Base-by-base conservation (phyloP, 176 grass and related monocot genomes). In the Eleusine indica region DNA sequence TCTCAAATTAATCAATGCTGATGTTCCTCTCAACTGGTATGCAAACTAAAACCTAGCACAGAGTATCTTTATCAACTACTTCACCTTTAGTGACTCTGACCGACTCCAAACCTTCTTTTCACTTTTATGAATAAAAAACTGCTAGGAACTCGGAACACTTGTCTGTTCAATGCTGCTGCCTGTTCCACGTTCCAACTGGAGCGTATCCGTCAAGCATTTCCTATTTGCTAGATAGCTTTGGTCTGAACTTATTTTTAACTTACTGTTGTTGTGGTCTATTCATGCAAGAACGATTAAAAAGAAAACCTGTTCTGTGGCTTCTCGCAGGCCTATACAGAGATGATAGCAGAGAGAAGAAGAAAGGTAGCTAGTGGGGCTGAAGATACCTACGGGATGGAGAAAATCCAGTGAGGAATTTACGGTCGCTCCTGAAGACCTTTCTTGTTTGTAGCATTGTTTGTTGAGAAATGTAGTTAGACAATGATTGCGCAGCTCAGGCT, bases 381-480 rank as follows among this genome's bases (percentile, higher is more conserved):
- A 93, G 96, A 98, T 95, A 98, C 93, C 18, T 98, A 91, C 56
- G 96, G 96, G 30, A 88, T 78, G 84, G 85, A 84, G 83, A 94
- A 87, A 78, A 40, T 54, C 47, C 70, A 86, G 65, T 84, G 84
- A 89, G 13, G 71, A 48, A 63, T 70, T 38, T 12, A 29, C 43
- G 48, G 42, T 29, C 3, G 30, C 71, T 9, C 11, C 68, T 65
- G 64, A 65, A 82, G 47, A 46, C 4, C 58, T 62, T 14, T 10
- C 25, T 64, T 56, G 66, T 49, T 67, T 30, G 15, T 78, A 60
- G 39, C 9, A 40, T 35, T 58, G 3, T 37, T 77, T 56, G 54
- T 15, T 57, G 57, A 71, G 53, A 56, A 69, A 41, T 13, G 52
- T 85, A 76, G 71, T 43, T 75, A 75, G 42, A 71, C 63, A 66